Conservation (phyloP, 2,329 filamentous ascomycete species). For the Aspergillus sp. region DNA sequence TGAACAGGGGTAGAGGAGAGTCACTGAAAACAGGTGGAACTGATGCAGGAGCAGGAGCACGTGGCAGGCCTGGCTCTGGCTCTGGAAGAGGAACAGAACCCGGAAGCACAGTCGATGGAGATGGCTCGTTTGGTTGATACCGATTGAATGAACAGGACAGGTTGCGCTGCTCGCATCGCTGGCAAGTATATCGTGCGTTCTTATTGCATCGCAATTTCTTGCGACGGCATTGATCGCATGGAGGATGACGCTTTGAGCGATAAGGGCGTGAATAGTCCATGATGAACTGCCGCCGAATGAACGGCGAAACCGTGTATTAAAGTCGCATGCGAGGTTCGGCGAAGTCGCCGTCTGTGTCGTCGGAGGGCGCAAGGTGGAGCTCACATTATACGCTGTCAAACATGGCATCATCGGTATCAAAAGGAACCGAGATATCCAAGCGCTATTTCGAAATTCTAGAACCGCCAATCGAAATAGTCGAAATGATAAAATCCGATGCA, state of each 20-base stretch:
- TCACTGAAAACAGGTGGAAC: not conserved
- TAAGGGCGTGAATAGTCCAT: conserved; percentile 12
- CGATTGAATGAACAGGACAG: conserved; percentile 3
- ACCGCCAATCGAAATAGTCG: no score
- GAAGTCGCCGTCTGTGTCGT: not conserved
- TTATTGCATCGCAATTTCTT: conserved; percentile 14
- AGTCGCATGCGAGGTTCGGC: not conserved
- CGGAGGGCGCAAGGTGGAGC: not conserved
- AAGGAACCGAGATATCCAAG: no score
- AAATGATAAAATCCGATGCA: no score
- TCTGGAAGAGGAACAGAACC: not conserved
- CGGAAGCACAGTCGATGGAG: not conserved
- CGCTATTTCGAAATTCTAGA: no score
- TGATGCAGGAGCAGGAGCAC: not conserved
- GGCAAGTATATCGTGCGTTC: conserved; percentile 4
- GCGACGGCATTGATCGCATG: conserved; percentile 18
- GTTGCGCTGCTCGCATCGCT: conserved; percentile 6
- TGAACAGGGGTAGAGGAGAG: not conserved
- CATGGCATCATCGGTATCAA: no score
- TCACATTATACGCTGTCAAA: no score
- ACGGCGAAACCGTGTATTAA: not conserved
- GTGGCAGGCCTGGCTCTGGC: not conserved
- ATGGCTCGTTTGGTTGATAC: not conserved
- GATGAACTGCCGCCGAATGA: not conserved
- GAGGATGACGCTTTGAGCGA: conserved; percentile 17